Percentiles rank a stretch among this genome's conserved stretches.
Evolutionary conservation across 1,284 basidiomycete species (phyloP).

Genomic region (Microbotryum silenes-acaulis): DNA sequence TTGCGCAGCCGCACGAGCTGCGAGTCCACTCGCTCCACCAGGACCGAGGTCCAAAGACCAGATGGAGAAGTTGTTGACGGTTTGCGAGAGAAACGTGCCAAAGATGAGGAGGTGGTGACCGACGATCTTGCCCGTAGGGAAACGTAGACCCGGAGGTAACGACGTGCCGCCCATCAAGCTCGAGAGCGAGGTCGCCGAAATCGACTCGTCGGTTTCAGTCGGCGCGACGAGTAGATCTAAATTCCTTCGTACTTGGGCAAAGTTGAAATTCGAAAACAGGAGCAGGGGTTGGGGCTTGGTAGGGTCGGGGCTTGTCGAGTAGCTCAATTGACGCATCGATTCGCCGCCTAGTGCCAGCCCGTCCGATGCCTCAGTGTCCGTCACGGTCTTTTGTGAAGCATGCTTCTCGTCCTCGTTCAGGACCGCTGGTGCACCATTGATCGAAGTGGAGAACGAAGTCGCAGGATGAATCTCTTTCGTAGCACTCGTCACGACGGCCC

Average conservation of each 20-base stretch:
- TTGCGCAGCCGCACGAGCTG: constrained; percentile 4
- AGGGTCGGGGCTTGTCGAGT: constrained; percentile 22
- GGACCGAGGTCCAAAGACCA: constrained; percentile 34
- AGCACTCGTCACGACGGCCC: constrained; percentile 63
- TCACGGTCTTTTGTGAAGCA: not conserved
- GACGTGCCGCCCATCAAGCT: constrained; percentile 57
- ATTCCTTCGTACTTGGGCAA: constrained; percentile 65
- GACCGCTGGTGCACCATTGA: not conserved
- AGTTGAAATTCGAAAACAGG: constrained; percentile 82
- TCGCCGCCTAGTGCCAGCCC: constrained; percentile 24
- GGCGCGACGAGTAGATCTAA: constrained; percentile 77
- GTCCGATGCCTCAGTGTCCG: constrained; percentile 7
- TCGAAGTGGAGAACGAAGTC: constrained; percentile 55
- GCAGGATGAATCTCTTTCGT: constrained; percentile 47
- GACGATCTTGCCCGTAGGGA: constrained; percentile 82
- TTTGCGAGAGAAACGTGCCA: constrained; percentile 35
- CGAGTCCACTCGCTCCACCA: constrained; percentile 3
- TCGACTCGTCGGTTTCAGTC: constrained; percentile 43
- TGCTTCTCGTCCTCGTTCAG: constrained; percentile 3
- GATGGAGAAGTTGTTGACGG: constrained; percentile 47
- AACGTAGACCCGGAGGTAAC: constrained; percentile 83
- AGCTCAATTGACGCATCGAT: constrained; percentile 13
- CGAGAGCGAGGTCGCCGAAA: constrained; percentile 65
- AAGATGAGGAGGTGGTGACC: constrained; percentile 63
- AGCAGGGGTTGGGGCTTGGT: constrained; percentile 44